These are phyloP conservation scores for Claviceps africana DNA, from an alignment of 2,329 filamentous ascomycete genomes.

Conservation along the genomic window DNA sequence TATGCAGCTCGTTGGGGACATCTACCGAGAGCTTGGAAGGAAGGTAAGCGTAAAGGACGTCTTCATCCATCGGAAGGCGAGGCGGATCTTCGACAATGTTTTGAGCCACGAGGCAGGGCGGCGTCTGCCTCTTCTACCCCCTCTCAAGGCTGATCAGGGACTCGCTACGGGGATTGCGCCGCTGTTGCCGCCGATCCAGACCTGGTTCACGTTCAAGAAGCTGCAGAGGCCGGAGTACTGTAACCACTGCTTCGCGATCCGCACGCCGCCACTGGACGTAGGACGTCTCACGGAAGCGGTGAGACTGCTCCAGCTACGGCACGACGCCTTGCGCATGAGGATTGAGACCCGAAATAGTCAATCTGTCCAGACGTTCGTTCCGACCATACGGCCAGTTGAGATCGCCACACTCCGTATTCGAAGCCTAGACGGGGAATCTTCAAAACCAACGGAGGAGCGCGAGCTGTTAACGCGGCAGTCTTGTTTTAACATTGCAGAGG, in stretches of 20 bases:
- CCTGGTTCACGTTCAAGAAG: neutral
- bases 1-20: neutral
- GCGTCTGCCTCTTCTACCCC: neutral
- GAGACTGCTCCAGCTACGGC: neutral
- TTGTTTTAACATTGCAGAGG: neutral
- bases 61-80: neutral
- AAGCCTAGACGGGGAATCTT: neutral
- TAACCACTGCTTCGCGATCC: neutral
- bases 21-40: neutral
- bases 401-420: neutral
- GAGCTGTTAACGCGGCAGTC: neutral
- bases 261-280: neutral
- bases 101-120: neutral
- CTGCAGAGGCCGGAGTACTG: neutral
- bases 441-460: neutral
- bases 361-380: neutral
- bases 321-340: neutral
- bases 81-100: neutral
- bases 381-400: neutral
- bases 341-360: neutral
- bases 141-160: neutral
- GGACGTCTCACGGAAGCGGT: neutral
- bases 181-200: neutral
- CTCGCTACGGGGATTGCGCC: neutral
- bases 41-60: constrained; percentile 1